These are phyloP conservation scores for Kokia cookei DNA, from an alignment of 441 rosid species.

Conservation along the genomic window DNA sequence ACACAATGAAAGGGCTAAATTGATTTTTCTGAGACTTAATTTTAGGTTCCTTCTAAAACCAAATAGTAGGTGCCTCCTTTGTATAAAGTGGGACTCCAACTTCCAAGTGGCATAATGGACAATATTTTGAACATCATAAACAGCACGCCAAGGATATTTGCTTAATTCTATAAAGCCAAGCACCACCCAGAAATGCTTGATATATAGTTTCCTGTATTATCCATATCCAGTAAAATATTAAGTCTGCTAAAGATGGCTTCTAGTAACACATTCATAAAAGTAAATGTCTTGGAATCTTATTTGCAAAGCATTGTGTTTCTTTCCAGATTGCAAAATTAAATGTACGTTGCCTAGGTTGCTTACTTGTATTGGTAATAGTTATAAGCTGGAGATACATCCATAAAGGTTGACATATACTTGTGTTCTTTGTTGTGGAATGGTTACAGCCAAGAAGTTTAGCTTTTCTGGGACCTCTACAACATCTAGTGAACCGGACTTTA, in stretches of 20 bases:
- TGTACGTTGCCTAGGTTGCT: background rate
- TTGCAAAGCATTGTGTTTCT: background rate
- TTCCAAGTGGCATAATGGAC: background rate
- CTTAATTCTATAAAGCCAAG: background rate
- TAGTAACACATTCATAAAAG: background rate
- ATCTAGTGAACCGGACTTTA: constrained; percentile 30
- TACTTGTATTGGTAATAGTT: constrained; percentile 1
- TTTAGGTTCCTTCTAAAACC: background rate
- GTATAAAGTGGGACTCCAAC: background rate
- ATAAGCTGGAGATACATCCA: constrained; percentile 9
- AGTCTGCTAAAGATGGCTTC: background rate
- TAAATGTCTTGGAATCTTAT: background rate
- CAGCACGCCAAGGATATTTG: background rate
- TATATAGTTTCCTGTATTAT: background rate
- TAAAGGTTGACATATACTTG: constrained; percentile 10
- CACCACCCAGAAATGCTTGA: background rate
- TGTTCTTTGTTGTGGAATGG: constrained; percentile 12
- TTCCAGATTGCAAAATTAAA: background rate
- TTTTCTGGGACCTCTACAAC: constrained; percentile 19
- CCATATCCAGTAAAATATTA: background rate
- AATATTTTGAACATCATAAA: background rate
- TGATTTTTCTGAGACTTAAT: background rate
- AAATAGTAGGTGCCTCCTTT: background rate
- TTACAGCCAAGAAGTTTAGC: constrained; percentile 33
- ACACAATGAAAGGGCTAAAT: background rate